A percentile compares a stretch with the other conserved stretches of the same genome.
phyloP scores from a whole-genome alignment of 495 filamentous ascomycete genomes.

The Delitschia confertaspora region DNA sequence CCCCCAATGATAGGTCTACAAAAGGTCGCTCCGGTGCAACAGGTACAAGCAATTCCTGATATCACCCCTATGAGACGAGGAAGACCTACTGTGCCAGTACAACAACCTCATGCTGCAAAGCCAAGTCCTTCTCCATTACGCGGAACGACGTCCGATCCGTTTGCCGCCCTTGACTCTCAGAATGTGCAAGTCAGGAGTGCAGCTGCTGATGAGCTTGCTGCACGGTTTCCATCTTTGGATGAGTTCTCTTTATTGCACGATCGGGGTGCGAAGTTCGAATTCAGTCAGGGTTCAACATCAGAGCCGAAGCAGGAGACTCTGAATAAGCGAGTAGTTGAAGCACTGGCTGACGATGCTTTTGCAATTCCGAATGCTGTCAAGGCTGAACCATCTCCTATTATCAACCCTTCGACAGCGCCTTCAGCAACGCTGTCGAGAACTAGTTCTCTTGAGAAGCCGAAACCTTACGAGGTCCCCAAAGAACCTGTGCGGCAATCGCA shows the following conservation, averaged over 20 bases:
- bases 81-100: constrained; percentile 52
- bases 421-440: constrained; percentile 18
- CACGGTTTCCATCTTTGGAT: constrained; percentile 82
- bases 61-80: constrained; percentile 92
- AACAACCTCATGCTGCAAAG: constrained; percentile 41
- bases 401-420: constrained; percentile 14
- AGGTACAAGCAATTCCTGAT: constrained; percentile 70
- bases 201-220: constrained; percentile 66
- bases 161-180: constrained; percentile 71
- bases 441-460: constrained; percentile 32
- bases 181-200: constrained; percentile 35
- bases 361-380: constrained; percentile 37
- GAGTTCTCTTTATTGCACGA: constrained; percentile 89
- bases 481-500: constrained; percentile 39
- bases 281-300: constrained; percentile 46
- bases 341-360: constrained; percentile 85
- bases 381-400: constrained; percentile 10
- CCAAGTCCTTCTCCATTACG: constrained; percentile 68
- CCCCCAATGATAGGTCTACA: constrained; percentile 63
- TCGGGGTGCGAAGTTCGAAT: constrained; percentile 79
- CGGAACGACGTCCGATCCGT: constrained; percentile 70
- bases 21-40: constrained; percentile 53
- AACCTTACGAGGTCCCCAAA: constrained; percentile 25
- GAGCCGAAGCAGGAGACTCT: constrained; percentile 52
- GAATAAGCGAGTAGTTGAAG: constrained; percentile 66